Conservation (phyloP, 2,329 filamentous ascomycete species). For the Chaetomium strumarium region DNA sequence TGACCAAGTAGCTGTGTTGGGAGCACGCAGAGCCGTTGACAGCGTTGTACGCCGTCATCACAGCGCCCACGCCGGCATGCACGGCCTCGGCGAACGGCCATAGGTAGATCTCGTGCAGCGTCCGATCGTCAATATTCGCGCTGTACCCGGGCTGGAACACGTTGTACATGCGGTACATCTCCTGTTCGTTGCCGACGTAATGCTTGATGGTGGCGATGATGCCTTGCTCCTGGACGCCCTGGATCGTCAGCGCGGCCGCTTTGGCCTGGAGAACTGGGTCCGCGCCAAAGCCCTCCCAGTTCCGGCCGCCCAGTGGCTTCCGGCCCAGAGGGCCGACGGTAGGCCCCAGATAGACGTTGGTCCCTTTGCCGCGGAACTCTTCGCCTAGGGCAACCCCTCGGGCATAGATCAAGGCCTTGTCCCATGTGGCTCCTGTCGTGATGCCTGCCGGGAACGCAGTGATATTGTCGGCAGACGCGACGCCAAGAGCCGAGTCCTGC, state of each 20-base stretch:
- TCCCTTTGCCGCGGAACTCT: slow-evolving; percentile 68
- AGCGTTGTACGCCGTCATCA: slow-evolving; percentile 64
- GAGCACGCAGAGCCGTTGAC: slow-evolving; percentile 76
- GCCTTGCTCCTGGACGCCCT: slow-evolving; percentile 75
- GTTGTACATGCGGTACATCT: slow-evolving; percentile 55
- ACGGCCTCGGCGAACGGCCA: slow-evolving; percentile 76
- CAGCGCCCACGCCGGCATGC: slow-evolving; percentile 56
- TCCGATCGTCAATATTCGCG: slow-evolving; percentile 55
- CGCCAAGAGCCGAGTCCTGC: slow-evolving; percentile 65
- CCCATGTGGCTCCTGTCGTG: slow-evolving; percentile 67
- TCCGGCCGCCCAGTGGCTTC: slow-evolving; percentile 66
- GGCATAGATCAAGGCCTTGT: slow-evolving; percentile 64
- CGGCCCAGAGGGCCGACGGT: slow-evolving; percentile 65
- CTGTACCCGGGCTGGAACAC: slow-evolving; percentile 50
- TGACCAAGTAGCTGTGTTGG: slow-evolving; percentile 71
- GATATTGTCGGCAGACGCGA: slow-evolving; percentile 67
- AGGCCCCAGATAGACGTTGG: slow-evolving; percentile 66
- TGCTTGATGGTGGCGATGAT: slow-evolving; percentile 82
- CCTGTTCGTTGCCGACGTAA: slow-evolving; percentile 67
- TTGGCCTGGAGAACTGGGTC: slow-evolving; percentile 68
- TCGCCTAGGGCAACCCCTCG: slow-evolving; percentile 63
- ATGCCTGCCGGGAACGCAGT: slow-evolving; percentile 78
- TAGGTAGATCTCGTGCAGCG: slow-evolving; percentile 68
- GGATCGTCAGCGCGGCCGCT: slow-evolving; percentile 65
- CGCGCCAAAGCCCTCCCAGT: slow-evolving; percentile 68